These are phyloP conservation scores for Boletus vermiculosoides DNA, from an alignment of 768 basidiomycete genomes.

Conservation along the genomic window DNA sequence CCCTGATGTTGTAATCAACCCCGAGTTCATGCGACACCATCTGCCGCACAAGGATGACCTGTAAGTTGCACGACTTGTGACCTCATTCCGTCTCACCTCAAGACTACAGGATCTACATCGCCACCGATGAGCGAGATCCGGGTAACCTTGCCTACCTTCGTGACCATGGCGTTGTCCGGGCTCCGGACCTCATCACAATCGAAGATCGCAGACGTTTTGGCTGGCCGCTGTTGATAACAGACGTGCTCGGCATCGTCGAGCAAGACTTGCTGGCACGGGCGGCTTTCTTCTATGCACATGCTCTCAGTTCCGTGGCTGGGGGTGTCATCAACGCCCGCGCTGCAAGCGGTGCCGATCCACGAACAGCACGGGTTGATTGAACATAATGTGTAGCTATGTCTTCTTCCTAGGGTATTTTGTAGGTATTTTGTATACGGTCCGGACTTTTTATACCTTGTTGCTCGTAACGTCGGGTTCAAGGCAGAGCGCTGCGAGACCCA, in stretches of 20 bases:
- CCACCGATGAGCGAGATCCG: slow-evolving; percentile 43
- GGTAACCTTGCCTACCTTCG: slow-evolving; percentile 35
- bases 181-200: slow-evolving; percentile 41
- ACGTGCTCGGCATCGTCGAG: slow-evolving; percentile 43
- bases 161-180: slow-evolving; percentile 37
- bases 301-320: slow-evolving; percentile 41
- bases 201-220: slow-evolving; percentile 43
- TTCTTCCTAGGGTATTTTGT: neutral
- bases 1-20: slow-evolving; percentile 20
- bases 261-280: slow-evolving; percentile 40
- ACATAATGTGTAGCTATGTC: neutral
- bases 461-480: neutral
- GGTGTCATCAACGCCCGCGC: slow-evolving; percentile 44
- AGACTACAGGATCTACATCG: slow-evolving; percentile 32
- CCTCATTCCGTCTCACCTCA: slow-evolving; percentile 5
- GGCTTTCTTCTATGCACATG: slow-evolving; percentile 44
- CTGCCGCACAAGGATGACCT: slow-evolving; percentile 21
- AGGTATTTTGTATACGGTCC: neutral
- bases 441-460: neutral
- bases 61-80: slow-evolving; percentile 12
- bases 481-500: neutral
- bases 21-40: slow-evolving; percentile 12
- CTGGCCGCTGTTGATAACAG: slow-evolving; percentile 44
- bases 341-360: slow-evolving; percentile 39
- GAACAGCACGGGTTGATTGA: slow-evolving; percentile 39